Evolutionary conservation across 116 monocot species (phyloP), one percentile per base, ranked within the genome.

Genomic region (Posidonia oceanica): DNA sequence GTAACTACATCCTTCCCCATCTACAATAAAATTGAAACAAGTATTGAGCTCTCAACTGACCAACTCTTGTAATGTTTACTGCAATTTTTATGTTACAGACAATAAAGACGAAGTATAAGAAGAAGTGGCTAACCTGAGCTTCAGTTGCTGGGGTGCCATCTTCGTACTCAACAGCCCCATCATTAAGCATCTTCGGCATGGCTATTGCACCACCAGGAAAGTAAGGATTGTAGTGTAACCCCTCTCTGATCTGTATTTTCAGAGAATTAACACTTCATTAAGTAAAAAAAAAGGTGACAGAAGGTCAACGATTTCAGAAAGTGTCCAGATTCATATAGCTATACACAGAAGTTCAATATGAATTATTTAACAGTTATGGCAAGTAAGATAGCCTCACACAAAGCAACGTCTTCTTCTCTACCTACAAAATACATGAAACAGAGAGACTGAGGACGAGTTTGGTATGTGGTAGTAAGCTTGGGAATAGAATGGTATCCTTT

Each of bases 1-100:
- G 91, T 66, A 8, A 96, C 96, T 10, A 96, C 96, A 82, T 96
- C 96, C 70, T 96, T 96, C 12, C 91, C 91, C 96, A 96, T 96
- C 96, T 96, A 78, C 8, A 67, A 66, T 42, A 64, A 80, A 52
- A 37, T 58, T 48, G 39, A 70, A 48, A 22, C 48, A 7, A 12
- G 48, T 1, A 48, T 48, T 48, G 48, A 48, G 48, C 1, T 48
- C 48, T 48, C 48, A 7, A 48, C 48, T 48, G 7, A 48, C 8
- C 48, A 48, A 48, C 6, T 48, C 29, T 48, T 7, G 48, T 48
- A 0, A 1, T 12, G 7, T 48, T 48, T 12, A 7, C 7, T 10
- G 48, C 48, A 29, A 14, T 53, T 22, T 61, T 61, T 6, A n/a
- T 14, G 7, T 29, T 53, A 44, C 22, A 52, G 58, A 15, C 37